Conservation (phyloP, 169 alveolate species). For the Neospora caninum region DNA sequence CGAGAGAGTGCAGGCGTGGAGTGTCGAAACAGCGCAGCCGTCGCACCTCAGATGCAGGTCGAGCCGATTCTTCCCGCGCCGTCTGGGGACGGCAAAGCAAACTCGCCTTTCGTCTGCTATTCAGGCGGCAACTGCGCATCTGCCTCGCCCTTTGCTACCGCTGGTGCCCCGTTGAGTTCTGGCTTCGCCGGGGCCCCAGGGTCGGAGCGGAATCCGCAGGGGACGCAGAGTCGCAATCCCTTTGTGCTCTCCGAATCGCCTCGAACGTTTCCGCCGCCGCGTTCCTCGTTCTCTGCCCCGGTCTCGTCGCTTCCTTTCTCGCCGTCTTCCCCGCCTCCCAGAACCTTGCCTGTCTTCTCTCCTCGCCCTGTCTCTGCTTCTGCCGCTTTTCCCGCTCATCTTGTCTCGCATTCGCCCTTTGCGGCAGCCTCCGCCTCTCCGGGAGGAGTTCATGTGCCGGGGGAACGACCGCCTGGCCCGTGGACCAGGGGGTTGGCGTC, state of each 20-base stretch:
- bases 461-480: background rate
- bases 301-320: background rate
- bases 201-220: background rate
- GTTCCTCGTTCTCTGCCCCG: background rate
- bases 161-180: too few relatives aligned
- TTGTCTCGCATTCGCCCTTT: background rate
- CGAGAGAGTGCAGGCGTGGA: too few relatives aligned
- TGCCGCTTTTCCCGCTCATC: background rate
- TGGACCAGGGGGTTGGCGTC: background rate
- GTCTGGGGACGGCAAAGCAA: too few relatives aligned
- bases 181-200: too few relatives aligned
- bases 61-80: too few relatives aligned
- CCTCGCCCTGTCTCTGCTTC: background rate
- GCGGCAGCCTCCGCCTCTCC: background rate
- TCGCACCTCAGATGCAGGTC: too few relatives aligned
- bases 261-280: background rate
- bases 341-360: background rate
- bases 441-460: background rate
- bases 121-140: too few relatives aligned
- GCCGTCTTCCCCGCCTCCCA: background rate
- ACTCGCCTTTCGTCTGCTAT: too few relatives aligned
- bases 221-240: background rate
- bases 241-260: background rate
- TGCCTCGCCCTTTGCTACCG: too few relatives aligned
- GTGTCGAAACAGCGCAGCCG: too few relatives aligned